A percentile compares a stretch with the other conserved stretches of the same genome.
These are phyloP conservation scores for Pseudopithomyces chartarum DNA, from an alignment of 2,329 filamentous ascomycete species.

Conservation along the genomic window DNA sequence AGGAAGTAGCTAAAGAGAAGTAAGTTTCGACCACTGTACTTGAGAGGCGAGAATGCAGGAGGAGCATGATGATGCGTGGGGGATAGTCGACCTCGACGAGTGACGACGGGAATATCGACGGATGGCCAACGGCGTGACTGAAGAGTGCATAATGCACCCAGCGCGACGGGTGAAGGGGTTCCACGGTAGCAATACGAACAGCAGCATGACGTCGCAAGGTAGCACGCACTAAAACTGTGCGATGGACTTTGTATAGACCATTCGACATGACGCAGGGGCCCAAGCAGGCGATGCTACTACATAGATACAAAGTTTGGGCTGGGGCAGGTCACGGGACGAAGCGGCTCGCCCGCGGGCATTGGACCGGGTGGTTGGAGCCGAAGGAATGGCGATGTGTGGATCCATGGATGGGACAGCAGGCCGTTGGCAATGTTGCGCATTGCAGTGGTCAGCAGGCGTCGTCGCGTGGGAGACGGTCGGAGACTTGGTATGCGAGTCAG, in stretches of 20 bases:
- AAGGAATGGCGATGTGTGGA: background rate
- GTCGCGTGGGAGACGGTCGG: slow-evolving; percentile 22
- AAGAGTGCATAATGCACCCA: no score
- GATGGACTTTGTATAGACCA: no score
- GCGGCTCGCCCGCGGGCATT: no score
- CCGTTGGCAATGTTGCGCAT: background rate
- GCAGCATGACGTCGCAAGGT: background rate
- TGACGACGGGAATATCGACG: background rate
- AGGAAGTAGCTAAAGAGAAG: background rate
- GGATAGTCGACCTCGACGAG: no score
- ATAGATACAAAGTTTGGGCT: no score
- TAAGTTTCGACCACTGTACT: background rate
- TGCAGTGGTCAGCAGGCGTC: slow-evolving; percentile 23
- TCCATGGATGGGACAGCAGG: background rate
- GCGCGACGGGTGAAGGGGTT: background rate
- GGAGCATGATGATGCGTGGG: background rate
- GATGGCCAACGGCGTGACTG: no score
- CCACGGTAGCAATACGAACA: background rate
- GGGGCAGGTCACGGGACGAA: no score
- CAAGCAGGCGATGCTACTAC: no score
- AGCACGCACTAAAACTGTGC: no score
- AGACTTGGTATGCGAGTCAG: slow-evolving; percentile 32
- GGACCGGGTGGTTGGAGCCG: no score
- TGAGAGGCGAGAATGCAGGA: background rate
- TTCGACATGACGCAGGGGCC: no score